A percentile compares a stretch with the other conserved stretches of the same genome.
Evolutionary conservation across 805 yeast genomes (phyloP).

Genomic region (Yarrowia sp.): DNA sequence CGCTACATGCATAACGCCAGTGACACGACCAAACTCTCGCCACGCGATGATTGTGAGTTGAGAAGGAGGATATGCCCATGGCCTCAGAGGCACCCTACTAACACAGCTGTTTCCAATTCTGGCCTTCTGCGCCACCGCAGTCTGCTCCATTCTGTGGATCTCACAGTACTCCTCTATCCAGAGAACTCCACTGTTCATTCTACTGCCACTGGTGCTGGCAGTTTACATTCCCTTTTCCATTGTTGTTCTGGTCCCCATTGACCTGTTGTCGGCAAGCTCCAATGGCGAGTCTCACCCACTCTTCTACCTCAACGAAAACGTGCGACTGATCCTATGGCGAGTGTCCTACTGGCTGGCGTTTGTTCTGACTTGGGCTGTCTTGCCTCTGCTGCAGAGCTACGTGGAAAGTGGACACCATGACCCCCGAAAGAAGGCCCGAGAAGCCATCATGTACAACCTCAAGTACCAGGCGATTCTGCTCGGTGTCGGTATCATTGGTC

Average conservation of each 20-base stretch:
- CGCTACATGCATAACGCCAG: background rate
- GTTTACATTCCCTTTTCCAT: constrained; percentile 74
- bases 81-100: background rate
- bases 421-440: constrained; percentile 47
- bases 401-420: constrained; percentile 67
- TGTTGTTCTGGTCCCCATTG: constrained; percentile 70
- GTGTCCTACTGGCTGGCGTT: constrained; percentile 79
- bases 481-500: constrained; percentile 51
- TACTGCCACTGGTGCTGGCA: constrained; percentile 53
- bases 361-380: constrained; percentile 68
- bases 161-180: constrained; percentile 41
- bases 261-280: constrained; percentile 55
- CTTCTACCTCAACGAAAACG: constrained; percentile 49
- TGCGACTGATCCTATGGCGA: constrained; percentile 64
- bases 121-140: constrained; percentile 36
- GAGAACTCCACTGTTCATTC: constrained; percentile 45
- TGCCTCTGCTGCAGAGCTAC: constrained; percentile 73
- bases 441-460: constrained; percentile 56
- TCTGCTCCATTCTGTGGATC: constrained; percentile 41
- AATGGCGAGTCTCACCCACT: constrained; percentile 42
- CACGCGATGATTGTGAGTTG: constrained; percentile 25
- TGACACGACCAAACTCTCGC: constrained; percentile 23
- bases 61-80: background rate
- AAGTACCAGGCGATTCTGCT: constrained; percentile 61
- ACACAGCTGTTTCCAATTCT: constrained; percentile 30